phyloP scores from a whole-genome alignment of 192 early-diverging fungal species.

The Thoreauomyces humboldtii region DNA sequence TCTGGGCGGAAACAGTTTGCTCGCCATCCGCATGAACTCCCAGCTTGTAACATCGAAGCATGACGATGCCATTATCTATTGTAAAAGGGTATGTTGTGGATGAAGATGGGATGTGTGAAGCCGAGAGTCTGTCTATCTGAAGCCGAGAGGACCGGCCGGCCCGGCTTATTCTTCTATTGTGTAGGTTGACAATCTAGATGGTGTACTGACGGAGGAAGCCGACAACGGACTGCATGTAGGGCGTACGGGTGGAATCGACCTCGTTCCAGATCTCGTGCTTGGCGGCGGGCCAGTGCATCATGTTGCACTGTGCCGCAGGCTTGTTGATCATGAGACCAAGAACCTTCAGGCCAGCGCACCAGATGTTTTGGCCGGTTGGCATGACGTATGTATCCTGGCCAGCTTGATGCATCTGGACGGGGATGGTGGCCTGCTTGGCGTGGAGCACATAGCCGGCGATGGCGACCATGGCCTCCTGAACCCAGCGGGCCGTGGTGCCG shows the following conservation, averaged over 20 bases:
- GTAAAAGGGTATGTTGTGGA: no score
- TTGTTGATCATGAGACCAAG: background rate
- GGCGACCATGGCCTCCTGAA: background rate
- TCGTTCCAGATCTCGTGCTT: background rate
- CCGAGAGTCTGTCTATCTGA: no score
- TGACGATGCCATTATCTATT: no score
- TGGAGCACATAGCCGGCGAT: background rate
- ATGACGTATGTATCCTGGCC: slow-evolving; percentile 4
- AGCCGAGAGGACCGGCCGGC: no score
- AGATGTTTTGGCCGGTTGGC: background rate
- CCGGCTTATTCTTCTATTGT: no score
- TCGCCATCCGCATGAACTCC: background rate
- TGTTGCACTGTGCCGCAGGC: background rate
- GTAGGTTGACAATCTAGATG: slow-evolving; percentile 1
- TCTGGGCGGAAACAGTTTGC: background rate
- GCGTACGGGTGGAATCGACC: background rate
- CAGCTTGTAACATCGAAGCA: no score
- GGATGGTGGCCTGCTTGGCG: background rate
- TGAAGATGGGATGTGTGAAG: no score
- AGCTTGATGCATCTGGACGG: background rate
- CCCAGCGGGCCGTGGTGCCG: slow-evolving; percentile 1
- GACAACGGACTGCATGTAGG: background rate
- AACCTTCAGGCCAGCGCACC: background rate
- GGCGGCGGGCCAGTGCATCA: background rate
- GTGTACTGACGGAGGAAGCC: background rate